These are phyloP conservation scores for Kwoniella shandongensis DNA, from an alignment of 768 basidiomycete genomes.

Conservation along the genomic window DNA sequence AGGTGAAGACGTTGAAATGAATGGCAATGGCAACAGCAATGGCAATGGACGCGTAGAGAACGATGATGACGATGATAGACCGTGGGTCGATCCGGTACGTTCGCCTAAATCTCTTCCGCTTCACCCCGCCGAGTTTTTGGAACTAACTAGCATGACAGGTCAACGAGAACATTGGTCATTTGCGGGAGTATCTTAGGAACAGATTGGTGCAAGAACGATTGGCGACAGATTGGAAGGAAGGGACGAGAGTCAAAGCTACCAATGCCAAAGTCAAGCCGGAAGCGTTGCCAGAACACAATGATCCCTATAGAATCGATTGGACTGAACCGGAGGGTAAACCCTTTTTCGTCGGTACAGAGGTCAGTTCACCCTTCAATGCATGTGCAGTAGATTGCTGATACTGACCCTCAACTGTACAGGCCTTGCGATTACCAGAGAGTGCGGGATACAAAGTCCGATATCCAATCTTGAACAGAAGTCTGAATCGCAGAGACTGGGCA, in stretches of 20 bases:
- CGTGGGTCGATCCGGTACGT: slow-evolving; percentile 29
- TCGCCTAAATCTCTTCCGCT: too few relatives aligned
- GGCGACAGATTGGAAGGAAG: slow-evolving; percentile 48
- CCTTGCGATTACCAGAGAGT: slow-evolving; percentile 57
- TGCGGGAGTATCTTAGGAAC: slow-evolving; percentile 53
- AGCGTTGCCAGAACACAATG: slow-evolving; percentile 78
- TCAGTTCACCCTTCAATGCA: slow-evolving; percentile 9
- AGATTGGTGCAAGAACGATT: slow-evolving; percentile 60
- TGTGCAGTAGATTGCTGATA: slow-evolving; percentile 1
- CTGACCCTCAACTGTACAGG: slow-evolving; percentile 19
- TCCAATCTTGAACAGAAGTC: slow-evolving; percentile 77
- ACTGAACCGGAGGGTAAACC: slow-evolving; percentile 64
- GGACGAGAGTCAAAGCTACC: slow-evolving; percentile 56
- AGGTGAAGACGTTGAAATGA: slow-evolving; percentile 13
- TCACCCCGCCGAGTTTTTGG: too few relatives aligned
- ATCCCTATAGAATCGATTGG: slow-evolving; percentile 83
- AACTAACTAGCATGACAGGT: slow-evolving; percentile 51
- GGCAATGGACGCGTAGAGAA: slow-evolving; percentile 15
- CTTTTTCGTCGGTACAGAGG: slow-evolving; percentile 37
- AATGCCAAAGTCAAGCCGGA: slow-evolving; percentile 83
- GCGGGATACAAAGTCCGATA: slow-evolving; percentile 73
- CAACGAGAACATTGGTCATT: slow-evolving; percentile 66
- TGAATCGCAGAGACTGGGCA: slow-evolving; percentile 75
- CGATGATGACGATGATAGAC: slow-evolving; percentile 19
- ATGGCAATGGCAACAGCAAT: slow-evolving; percentile 20